Percentiles rank a stretch among this genome's conserved stretches.
phyloP scores from a whole-genome alignment of 2,329 filamentous ascomycete species.

The Arthroderma uncinatum region DNA sequence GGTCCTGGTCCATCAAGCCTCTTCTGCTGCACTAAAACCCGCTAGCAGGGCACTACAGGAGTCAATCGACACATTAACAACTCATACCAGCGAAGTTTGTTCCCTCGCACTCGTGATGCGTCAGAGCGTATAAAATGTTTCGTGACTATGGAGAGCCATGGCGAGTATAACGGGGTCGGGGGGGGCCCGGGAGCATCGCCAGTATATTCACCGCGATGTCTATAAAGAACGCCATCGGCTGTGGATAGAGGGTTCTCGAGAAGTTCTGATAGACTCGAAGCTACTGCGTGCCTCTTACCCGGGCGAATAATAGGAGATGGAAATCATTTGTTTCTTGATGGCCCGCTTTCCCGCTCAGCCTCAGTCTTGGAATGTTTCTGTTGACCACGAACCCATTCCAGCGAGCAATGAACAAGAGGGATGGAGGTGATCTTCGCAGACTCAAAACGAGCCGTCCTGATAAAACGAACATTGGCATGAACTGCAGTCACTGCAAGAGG shows the following conservation, averaged over 20 bases:
- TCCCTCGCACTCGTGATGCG: not conserved
- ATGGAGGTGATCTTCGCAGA: not conserved
- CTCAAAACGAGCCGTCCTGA: not conserved
- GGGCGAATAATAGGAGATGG: no score
- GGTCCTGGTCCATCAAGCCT: slow-evolving; percentile 2
- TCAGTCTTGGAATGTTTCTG: not conserved
- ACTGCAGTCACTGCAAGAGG: not conserved
- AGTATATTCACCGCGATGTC: not conserved
- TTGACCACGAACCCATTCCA: not conserved
- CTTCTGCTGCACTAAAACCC: not conserved
- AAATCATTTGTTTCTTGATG: not conserved
- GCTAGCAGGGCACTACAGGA: slow-evolving; percentile 1
- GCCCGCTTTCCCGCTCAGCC: not conserved
- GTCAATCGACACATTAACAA: not conserved
- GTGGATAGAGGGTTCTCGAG: no score
- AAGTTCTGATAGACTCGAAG: not conserved
- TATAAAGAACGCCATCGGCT: not conserved
- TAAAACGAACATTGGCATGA: not conserved
- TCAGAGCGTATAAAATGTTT: slow-evolving; percentile 1
- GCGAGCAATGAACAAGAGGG: not conserved
- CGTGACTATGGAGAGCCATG: not conserved
- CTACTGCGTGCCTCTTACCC: no score
- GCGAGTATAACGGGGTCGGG: not conserved
- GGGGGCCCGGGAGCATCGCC: not conserved
- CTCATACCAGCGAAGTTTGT: slow-evolving; percentile 1